Evolutionary conservation across 495 filamentous ascomycete species (phyloP).

Genomic region (Talaromyces liani): DNA sequence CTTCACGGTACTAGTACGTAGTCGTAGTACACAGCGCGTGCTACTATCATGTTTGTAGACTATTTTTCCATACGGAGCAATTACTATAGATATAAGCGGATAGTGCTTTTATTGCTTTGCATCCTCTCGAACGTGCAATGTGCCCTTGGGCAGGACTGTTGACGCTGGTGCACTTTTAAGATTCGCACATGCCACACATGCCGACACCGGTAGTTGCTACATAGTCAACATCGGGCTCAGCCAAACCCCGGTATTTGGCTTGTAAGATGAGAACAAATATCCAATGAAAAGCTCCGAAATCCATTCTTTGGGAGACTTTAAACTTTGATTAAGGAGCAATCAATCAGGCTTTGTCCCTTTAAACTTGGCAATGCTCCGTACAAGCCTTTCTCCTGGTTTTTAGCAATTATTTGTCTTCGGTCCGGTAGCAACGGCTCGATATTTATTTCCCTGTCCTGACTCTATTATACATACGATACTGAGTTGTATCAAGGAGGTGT

Average conservation of each 20-base stretch:
- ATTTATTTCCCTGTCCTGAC: not conserved
- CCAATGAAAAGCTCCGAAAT: not conserved
- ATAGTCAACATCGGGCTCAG: too few relatives aligned
- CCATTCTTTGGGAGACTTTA: not conserved
- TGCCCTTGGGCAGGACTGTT: too few relatives aligned
- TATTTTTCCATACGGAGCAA: not conserved
- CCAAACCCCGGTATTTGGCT: too few relatives aligned
- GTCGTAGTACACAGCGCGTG: not conserved
- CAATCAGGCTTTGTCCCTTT: not conserved
- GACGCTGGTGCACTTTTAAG: too few relatives aligned
- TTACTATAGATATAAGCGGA: not conserved
- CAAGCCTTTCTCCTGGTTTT: not conserved
- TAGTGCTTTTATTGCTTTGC: not conserved
- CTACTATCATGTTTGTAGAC: not conserved
- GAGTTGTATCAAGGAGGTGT: not conserved
- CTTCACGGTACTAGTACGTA: not conserved
- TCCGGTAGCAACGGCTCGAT: not conserved
- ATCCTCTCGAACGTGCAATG: too few relatives aligned
- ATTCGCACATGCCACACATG: too few relatives aligned
- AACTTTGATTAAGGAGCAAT: not conserved
- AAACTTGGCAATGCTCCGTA: not conserved
- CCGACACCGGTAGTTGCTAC: not conserved
- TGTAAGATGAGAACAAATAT: not conserved
- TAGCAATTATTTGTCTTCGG: not conserved
- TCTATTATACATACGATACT: not conserved